Evolutionary conservation across 768 basidiomycete species (phyloP).

Genomic region (Tricholoma matsutake): DNA sequence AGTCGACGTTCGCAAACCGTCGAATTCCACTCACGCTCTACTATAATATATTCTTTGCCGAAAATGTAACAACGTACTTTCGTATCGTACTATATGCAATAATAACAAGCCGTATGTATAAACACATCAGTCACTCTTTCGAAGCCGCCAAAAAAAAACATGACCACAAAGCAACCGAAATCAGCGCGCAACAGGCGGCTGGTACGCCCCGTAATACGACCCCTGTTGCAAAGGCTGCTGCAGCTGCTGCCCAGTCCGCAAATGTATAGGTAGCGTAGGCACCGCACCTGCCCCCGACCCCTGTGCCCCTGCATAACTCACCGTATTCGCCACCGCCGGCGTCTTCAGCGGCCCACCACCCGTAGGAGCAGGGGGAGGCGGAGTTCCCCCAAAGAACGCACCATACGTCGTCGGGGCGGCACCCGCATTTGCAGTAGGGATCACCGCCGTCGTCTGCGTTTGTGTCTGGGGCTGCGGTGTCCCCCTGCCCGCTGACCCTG

Average conservation of each 20-base stretch:
- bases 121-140: not conserved
- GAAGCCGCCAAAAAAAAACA: too few relatives aligned
- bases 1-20: not conserved
- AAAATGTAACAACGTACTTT: not conserved
- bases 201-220: constrained; percentile 26
- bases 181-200: constrained; percentile 13
- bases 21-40: not conserved
- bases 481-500: constrained; percentile 16
- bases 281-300: constrained; percentile 9
- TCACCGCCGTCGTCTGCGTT: constrained; percentile 1
- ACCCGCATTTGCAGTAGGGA: constrained; percentile 3
- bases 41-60: not conserved
- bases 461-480: constrained; percentile 39
- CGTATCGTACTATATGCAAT: not conserved
- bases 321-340: constrained; percentile 27
- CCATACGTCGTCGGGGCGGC: constrained; percentile 20
- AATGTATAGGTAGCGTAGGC: constrained; percentile 32
- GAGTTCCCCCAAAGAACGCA: constrained; percentile 20
- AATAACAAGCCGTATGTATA: not conserved
- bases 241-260: constrained; percentile 21
- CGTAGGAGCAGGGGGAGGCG: constrained; percentile 1
- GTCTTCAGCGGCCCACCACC: constrained; percentile 10
- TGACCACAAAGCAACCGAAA: not conserved
- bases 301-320: constrained; percentile 12
- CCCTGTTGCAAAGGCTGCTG: constrained; percentile 19